Percentiles rank a stretch among this genome's conserved stretches.
phyloP scores from a whole-genome alignment of 768 basidiomycete species.

The Pisolithus albus region DNA sequence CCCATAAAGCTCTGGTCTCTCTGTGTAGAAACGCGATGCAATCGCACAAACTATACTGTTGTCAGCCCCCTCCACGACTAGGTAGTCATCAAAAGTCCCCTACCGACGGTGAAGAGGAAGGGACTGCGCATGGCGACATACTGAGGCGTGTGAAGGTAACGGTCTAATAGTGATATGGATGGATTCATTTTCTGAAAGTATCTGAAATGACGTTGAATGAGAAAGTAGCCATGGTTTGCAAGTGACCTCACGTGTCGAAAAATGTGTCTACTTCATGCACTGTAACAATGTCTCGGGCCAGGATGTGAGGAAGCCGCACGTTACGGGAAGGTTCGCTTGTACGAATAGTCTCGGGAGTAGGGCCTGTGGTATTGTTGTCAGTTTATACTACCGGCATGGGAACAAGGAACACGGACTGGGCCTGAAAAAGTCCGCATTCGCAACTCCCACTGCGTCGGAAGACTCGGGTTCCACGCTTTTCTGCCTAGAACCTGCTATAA shows the following conservation, averaged over 20 bases:
- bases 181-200: conserved; percentile 76
- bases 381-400: neutral
- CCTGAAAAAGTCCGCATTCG: conserved; percentile 61
- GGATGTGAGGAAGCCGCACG: conserved; percentile 56
- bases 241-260: conserved; percentile 54
- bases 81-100: conserved; percentile 28
- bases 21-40: conserved; percentile 72
- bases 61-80: conserved; percentile 4
- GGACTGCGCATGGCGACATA: conserved; percentile 77
- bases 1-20: conserved; percentile 62
- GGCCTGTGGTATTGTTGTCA: conserved; percentile 24
- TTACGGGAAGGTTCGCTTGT: conserved; percentile 34
- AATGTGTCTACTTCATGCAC: conserved; percentile 62
- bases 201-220: conserved; percentile 29
- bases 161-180: conserved; percentile 74
- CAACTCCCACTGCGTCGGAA: conserved; percentile 55
- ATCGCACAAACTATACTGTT: conserved; percentile 70
- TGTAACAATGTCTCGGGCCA: conserved; percentile 56
- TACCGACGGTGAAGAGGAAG: conserved; percentile 87
- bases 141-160: conserved; percentile 77
- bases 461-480: conserved; percentile 38
- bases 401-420: conserved; percentile 37
- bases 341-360: conserved; percentile 35
- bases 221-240: neutral
- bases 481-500: conserved; percentile 39